These are phyloP conservation scores for Didymella keratinophila DNA, from an alignment of 2,329 filamentous ascomycete genomes.

Conservation along the genomic window DNA sequence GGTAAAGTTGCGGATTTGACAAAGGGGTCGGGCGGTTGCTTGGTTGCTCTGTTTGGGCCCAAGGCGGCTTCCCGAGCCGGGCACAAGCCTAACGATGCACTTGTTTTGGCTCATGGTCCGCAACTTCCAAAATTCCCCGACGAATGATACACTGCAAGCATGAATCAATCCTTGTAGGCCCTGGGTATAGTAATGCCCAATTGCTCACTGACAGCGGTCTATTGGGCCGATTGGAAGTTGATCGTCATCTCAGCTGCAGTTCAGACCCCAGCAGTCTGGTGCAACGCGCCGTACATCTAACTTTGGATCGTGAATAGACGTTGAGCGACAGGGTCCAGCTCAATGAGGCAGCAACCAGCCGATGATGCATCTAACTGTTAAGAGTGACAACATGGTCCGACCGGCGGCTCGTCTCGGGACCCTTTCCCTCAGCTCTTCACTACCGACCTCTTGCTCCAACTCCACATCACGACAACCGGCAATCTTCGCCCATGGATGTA, in stretches of 20 bases:
- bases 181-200: conserved; percentile 1
- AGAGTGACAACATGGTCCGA: not conserved
- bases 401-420: not conserved
- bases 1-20: not conserved
- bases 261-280: not conserved
- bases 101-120: not conserved
- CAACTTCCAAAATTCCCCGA: not conserved
- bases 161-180: not conserved
- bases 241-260: conserved; percentile 3
- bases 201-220: not conserved
- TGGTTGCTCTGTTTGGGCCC: not conserved
- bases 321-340: not conserved
- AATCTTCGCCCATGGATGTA: not conserved
- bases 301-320: not conserved
- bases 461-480: not conserved
- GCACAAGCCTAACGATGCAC: not conserved
- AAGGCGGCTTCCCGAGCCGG: not conserved
- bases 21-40: not conserved
- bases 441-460: not conserved
- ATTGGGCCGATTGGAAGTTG: conserved; percentile 4
- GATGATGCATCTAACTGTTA: not conserved
- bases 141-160: conserved; percentile 1
- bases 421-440: not conserved
- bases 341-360: conserved; percentile 1
- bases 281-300: not conserved